Percentiles rank a stretch among this genome's conserved stretches.
These are phyloP conservation scores for Cicer bijugum DNA, from an alignment of 306 rosid species.

Conservation along the genomic window DNA sequence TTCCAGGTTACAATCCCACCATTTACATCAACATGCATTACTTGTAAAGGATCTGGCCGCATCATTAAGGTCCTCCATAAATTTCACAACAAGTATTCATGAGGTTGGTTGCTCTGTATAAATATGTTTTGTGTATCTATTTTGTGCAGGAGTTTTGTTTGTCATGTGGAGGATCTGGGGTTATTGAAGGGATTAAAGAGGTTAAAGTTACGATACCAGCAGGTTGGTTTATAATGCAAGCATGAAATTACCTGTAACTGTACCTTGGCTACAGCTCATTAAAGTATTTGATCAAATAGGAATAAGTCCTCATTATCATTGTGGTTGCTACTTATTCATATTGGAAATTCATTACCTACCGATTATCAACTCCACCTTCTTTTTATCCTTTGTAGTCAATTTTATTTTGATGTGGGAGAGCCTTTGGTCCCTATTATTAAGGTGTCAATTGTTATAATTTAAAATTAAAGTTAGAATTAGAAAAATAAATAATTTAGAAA, in stretches of 20 bases:
- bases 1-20: constrained; percentile 91
- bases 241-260: constrained; percentile 35
- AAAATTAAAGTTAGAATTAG: constrained; percentile 10
- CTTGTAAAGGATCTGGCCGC: constrained; percentile 85
- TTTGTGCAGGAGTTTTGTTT: constrained; percentile 71
- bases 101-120: constrained; percentile 36
- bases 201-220: constrained; percentile 86
- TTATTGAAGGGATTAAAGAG: constrained; percentile 76
- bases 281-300: constrained; percentile 26
- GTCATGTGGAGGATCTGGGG: constrained; percentile 84
- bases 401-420: constrained; percentile 27
- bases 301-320: constrained; percentile 15
- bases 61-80: constrained; percentile 65
- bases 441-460: constrained; percentile 26
- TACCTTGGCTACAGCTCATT: constrained; percentile 32
- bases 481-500: constrained; percentile 35
- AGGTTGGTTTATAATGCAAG: constrained; percentile 65
- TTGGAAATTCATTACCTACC: constrained; percentile 32
- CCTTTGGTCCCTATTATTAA: constrained; percentile 28
- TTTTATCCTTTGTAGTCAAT: constrained; percentile 23
- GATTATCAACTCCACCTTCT: constrained; percentile 9
- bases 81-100: constrained; percentile 31
- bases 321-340: constrained; percentile 35
- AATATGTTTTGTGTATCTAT: constrained; percentile 40
- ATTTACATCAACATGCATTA: constrained; percentile 84